phyloP scores from a whole-genome alignment of 805 yeast genomes.

The Candida namnaoensis region DNA sequence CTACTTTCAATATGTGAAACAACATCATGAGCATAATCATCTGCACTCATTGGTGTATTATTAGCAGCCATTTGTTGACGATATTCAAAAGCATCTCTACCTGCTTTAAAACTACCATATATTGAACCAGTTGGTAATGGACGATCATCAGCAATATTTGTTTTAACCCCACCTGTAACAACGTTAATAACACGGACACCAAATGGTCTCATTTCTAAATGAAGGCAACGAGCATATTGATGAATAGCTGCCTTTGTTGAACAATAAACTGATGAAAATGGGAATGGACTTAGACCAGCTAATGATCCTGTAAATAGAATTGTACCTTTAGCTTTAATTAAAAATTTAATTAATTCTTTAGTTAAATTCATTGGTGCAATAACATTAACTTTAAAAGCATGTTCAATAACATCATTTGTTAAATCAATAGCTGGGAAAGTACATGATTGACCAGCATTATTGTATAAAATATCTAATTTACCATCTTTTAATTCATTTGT shows the following conservation, averaged over 20 bases:
- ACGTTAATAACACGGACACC: slow-evolving; percentile 63
- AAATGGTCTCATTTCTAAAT: slow-evolving; percentile 63
- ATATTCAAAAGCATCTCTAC: slow-evolving; percentile 34
- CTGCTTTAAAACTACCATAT: slow-evolving; percentile 39
- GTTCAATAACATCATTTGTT: slow-evolving; percentile 38
- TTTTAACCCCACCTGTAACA: slow-evolving; percentile 69
- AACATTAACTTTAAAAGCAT: slow-evolving; percentile 58
- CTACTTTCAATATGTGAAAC: slow-evolving; percentile 36
- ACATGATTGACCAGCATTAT: slow-evolving; percentile 75
- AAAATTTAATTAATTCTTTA: slow-evolving; percentile 43
- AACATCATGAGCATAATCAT: slow-evolving; percentile 45
- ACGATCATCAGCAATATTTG: slow-evolving; percentile 62
- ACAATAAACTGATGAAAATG: slow-evolving; percentile 59
- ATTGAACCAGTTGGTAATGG: slow-evolving; percentile 48
- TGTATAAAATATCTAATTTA: slow-evolving; percentile 51
- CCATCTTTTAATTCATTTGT: slow-evolving; percentile 27
- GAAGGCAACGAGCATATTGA: slow-evolving; percentile 54
- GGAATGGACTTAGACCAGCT: slow-evolving; percentile 59
- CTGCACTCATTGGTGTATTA: slow-evolving; percentile 52
- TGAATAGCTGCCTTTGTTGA: slow-evolving; percentile 73
- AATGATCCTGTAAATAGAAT: slow-evolving; percentile 71
- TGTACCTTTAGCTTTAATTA: slow-evolving; percentile 60
- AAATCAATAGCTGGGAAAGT: slow-evolving; percentile 65
- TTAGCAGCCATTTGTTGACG: slow-evolving; percentile 53
- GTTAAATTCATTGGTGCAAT: slow-evolving; percentile 60